A percentile compares a stretch with the other conserved stretches of the same genome.
Evolutionary conservation across 116 monocot genomes (phyloP).

Genomic region (Trichopus zeylanicus): DNA sequence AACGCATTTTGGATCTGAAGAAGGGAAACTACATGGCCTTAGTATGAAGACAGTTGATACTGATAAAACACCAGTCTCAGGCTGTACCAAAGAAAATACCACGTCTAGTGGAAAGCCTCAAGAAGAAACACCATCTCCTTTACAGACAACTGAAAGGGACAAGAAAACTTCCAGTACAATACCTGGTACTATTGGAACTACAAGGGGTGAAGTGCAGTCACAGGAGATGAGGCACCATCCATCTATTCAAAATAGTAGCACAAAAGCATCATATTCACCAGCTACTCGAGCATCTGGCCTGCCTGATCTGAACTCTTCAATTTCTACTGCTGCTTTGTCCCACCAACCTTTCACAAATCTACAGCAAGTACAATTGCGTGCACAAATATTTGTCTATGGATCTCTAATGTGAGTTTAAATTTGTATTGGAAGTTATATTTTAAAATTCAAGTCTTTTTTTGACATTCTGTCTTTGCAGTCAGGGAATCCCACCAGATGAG

Average conservation of each 20-base stretch:
- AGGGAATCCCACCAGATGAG: slow-evolving; percentile 81
- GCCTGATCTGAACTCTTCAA: slow-evolving; percentile 63
- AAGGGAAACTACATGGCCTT: slow-evolving; percentile 6
- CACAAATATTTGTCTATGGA: slow-evolving; percentile 98
- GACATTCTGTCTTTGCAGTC: slow-evolving; percentile 40
- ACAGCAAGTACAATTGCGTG: slow-evolving; percentile 95
- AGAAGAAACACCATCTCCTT: slow-evolving; percentile 14
- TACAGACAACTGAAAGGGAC: slow-evolving; percentile 6
- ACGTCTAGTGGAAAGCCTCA: slow-evolving; percentile 10
- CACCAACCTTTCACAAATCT: slow-evolving; percentile 82
- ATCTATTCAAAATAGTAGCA: slow-evolving; percentile 12
- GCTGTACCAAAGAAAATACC: slow-evolving; percentile 11
- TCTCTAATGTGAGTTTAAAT: slow-evolving; percentile 69
- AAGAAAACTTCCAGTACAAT: slow-evolving; percentile 2
- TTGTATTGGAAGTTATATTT: slow-evolving; percentile 8
- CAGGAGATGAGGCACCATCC: slow-evolving; percentile 20
- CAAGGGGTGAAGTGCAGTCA: slow-evolving; percentile 11
- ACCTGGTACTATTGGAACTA: slow-evolving; percentile 3
- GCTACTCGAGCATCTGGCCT: slow-evolving; percentile 36
- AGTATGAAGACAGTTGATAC: slow-evolving; percentile 16
- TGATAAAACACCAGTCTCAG: slow-evolving; percentile 16
- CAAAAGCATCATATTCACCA: slow-evolving; percentile 23
- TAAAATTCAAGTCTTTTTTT: neutral
- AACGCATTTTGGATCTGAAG: slow-evolving; percentile 8
- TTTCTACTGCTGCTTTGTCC: slow-evolving; percentile 28